Percentiles rank a stretch among this genome's conserved stretches.
Evolutionary conservation across 2,329 filamentous ascomycete genomes (phyloP).

Genomic region (Diaporthe amygdali): DNA sequence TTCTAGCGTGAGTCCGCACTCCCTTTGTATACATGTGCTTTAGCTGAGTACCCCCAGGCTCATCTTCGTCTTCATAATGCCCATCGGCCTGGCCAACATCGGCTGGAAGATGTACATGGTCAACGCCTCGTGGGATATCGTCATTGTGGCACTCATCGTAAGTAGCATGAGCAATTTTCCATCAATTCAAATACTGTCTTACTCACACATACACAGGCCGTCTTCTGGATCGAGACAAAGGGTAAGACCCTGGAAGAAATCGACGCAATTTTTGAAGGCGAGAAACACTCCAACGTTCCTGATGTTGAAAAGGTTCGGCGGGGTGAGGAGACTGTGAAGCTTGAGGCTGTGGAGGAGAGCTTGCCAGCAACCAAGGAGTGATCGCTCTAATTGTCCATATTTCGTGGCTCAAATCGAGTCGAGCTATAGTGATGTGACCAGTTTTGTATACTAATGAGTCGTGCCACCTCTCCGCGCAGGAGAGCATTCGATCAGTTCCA

Average conservation of each 20-base stretch:
- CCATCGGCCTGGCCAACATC: constrained; percentile 46
- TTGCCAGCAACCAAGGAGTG: constrained; percentile 11
- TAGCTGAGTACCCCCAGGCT: background rate
- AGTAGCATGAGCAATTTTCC: constrained; percentile 22
- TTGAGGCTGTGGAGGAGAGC: constrained; percentile 30
- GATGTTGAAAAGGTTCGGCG: constrained; percentile 33
- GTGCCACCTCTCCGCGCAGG: no score
- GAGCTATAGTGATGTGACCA: no score
- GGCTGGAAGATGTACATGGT: constrained; percentile 54
- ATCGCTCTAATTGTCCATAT: background rate
- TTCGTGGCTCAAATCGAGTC: no score
- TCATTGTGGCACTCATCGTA: constrained; percentile 44
- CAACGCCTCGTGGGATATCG: constrained; percentile 49
- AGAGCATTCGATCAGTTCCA: no score
- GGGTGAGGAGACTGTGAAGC: constrained; percentile 30
- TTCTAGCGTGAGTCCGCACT: constrained; percentile 32
- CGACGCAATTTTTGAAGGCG: constrained; percentile 40
- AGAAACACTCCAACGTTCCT: constrained; percentile 37
- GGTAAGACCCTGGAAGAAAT: constrained; percentile 44
- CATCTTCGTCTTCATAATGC: constrained; percentile 37
- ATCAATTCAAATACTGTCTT: background rate
- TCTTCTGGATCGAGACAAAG: constrained; percentile 44
- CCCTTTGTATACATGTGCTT: background rate
- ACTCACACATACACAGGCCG: constrained; percentile 26
- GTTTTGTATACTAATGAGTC: no score